Conservation (phyloP, 495 filamentous ascomycete genomes). For the Talaromyces proteolyticus region DNA sequence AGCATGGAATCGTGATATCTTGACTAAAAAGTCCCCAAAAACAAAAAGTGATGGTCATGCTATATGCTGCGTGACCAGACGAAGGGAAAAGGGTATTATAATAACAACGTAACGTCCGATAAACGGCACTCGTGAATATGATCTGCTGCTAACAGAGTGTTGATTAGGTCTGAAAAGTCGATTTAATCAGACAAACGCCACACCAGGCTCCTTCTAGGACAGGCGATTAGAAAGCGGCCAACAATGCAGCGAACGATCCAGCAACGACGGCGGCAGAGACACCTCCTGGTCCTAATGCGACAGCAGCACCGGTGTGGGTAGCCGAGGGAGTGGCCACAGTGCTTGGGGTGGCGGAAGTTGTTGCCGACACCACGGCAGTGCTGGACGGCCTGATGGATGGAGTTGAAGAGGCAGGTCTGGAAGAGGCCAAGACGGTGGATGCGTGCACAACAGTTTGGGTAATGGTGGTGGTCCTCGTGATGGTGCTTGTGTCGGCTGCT, state of each 20-base stretch:
- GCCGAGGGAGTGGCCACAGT: background rate
- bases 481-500: slow-evolving; percentile 3
- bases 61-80: background rate
- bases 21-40: slow-evolving; percentile 3
- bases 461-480: slow-evolving; percentile 5
- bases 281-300: background rate
- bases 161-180: background rate
- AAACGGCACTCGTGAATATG: slow-evolving; percentile 1
- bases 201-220: background rate
- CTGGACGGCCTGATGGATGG: slow-evolving; percentile 1
- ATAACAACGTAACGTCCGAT: slow-evolving; percentile 1
- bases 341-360: background rate
- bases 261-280: slow-evolving; percentile 5
- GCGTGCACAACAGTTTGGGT: slow-evolving; percentile 6
- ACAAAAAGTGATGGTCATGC: background rate
- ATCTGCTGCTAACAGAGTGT: background rate
- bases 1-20: slow-evolving; percentile 7
- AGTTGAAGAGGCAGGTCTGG: slow-evolving; percentile 1
- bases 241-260: slow-evolving; percentile 5
- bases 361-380: background rate
- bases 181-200: background rate
- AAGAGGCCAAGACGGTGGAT: slow-evolving; percentile 1
- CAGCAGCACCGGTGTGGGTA: slow-evolving; percentile 3
- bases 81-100: background rate
- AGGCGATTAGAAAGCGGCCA: slow-evolving; percentile 3